A percentile compares a stretch with the other conserved stretches of the same genome.
Conservation (phyloP, 257 asterid genomes). For the Lantana camara region DNA sequence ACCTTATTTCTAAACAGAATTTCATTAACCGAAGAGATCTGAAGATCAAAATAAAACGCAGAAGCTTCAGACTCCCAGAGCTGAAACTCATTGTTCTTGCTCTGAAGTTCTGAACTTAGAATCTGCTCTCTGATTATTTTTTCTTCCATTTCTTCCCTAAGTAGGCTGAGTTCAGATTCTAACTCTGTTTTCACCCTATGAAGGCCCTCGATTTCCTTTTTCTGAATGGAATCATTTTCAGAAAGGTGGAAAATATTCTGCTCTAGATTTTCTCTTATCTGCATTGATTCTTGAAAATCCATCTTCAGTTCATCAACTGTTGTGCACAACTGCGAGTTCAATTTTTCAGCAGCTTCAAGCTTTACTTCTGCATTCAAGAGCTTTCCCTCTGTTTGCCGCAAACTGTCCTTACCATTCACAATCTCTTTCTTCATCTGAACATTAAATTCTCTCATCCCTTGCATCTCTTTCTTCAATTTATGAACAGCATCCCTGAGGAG, state of each 20-base stretch:
- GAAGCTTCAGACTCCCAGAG: conserved; percentile 92
- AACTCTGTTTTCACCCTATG: conserved; percentile 44
- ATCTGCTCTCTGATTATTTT: conserved; percentile 48
- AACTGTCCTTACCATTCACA: conserved; percentile 36
- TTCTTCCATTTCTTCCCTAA: conserved; percentile 64
- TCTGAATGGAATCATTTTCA: conserved; percentile 48
- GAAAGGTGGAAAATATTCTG: conserved; percentile 53
- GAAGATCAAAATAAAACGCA: conserved; percentile 79
- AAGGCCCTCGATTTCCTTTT: conserved; percentile 61
- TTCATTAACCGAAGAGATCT: conserved; percentile 62
- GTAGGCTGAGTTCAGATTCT: conserved; percentile 51
- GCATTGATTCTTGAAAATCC: conserved; percentile 52
- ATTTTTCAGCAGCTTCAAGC: conserved; percentile 56
- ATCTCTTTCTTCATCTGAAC: conserved; percentile 52
- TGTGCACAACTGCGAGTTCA: conserved; percentile 49
- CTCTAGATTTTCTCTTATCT: conserved; percentile 48
- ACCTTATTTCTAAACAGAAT: conserved; percentile 64
- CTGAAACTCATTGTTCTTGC: conserved; percentile 59
- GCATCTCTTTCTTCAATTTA: conserved; percentile 56
- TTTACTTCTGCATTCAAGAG: conserved; percentile 52
- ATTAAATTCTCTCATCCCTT: conserved; percentile 49
- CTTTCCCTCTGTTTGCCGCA: conserved; percentile 54
- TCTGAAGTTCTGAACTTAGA: conserved; percentile 58
- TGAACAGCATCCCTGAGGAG: conserved; percentile 54
- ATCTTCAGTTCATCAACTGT: conserved; percentile 56